Evolutionary conservation across 2,329 filamentous ascomycete genomes (phyloP), one percentile per base, ranked within the genome.

Genomic region (Elsinoe ampelina): DNA sequence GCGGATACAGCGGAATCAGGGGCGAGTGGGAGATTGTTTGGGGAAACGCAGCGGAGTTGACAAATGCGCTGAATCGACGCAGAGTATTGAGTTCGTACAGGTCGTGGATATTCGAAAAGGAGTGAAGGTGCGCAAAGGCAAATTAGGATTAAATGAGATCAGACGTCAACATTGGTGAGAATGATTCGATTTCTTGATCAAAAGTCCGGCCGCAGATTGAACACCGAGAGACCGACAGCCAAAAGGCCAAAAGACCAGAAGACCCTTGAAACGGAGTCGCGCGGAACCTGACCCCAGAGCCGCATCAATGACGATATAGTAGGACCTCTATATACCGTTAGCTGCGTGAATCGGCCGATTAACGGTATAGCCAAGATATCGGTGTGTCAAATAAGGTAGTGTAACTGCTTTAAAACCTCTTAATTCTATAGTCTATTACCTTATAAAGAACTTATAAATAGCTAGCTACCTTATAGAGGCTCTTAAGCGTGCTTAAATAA

Each of bases 71-170:
- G 10, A 26, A 12, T 30, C 26, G 13, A 51, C 20, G 19, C 11
- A 26, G 12, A 19, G 19, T 22, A 26, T 22, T 19, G 45, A 22
- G n/a, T 12, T 17, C 26, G 19, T 17, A 50, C 10, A 35, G 13
- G 45, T 50, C 26, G 30, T 22, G 41, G 20, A 19, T 19, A n/a
- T 45, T 19, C 20, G 20, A 45, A 30, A 45, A 45, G 41, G 41
- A 45, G 41, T 45, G 41, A 45, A 45, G 26, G 41, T 45, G 41
- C 41, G 41, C 41, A 26, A 10, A 45, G 41, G 41, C 41, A 45
- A 45, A 45, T 45, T 45, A 45, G 41, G 41, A 45, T 45, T 12
- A 45, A 20, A 45, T 45, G 41, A 45, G 41, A 45, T 45, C 41
- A n/a, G 41, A 45, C 41, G 41, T 45, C 41, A 45, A 45, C 41